A percentile compares a stretch with the other conserved stretches of the same genome.
These are phyloP conservation scores for Phytophthora ramorum DNA, from an alignment of 352 stramenopile genomes.

Conservation along the genomic window DNA sequence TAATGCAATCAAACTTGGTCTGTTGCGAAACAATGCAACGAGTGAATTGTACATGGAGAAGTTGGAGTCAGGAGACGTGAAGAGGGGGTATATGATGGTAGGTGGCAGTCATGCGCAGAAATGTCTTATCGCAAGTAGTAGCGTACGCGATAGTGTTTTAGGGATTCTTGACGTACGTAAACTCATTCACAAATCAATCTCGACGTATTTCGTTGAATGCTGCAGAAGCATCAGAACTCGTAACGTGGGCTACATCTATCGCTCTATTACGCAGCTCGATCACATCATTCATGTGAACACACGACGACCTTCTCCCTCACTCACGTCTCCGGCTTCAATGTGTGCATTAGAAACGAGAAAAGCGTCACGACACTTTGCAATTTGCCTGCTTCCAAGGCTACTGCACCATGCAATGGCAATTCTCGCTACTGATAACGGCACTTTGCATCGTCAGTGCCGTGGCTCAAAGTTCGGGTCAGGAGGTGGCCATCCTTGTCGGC, in stretches of 20 bases:
- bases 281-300: conserved; percentile 9
- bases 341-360: background rate
- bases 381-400: conserved; percentile 28
- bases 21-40: too few species aligned
- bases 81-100: too few species aligned
- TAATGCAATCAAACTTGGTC: too few species aligned
- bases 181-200: background rate
- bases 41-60: too few species aligned
- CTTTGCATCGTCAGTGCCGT: conserved; percentile 5
- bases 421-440: conserved; percentile 16
- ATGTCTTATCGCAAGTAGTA: too few species aligned
- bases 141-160: too few species aligned
- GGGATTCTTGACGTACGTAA: background rate
- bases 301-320: conserved; percentile 29
- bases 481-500: conserved; percentile 44
- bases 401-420: conserved; percentile 20
- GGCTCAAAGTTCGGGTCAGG: conserved; percentile 23
- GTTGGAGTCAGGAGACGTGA: too few species aligned
- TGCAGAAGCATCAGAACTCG: conserved; percentile 11
- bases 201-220: conserved; percentile 6
- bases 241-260: background rate
- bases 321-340: conserved; percentile 1
- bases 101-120: too few species aligned
- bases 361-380: conserved; percentile 33
- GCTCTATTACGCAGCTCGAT: conserved; percentile 3